A percentile compares a stretch with the other conserved stretches of the same genome.
phyloP scores from a whole-genome alignment of 1,284 basidiomycete genomes.

The Laetiporus sulphureus region DNA sequence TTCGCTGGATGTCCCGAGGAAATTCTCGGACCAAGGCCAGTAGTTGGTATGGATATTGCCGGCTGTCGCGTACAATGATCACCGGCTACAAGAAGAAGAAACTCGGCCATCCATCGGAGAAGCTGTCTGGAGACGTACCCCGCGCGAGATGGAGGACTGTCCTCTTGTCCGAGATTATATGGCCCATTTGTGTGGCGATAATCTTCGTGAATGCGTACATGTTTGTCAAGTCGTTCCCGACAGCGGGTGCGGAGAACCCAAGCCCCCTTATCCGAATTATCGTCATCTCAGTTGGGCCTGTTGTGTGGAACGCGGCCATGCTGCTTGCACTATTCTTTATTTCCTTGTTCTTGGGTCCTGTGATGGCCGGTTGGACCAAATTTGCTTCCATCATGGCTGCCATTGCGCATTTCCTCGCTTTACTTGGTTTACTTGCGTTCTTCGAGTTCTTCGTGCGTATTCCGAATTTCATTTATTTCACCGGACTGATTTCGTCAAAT shows the following conservation, averaged over 20 bases:
- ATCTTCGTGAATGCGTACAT: conserved; percentile 87
- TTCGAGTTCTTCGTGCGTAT: conserved; percentile 89
- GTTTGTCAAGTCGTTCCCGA: conserved; percentile 85
- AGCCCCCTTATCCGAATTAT: conserved; percentile 87
- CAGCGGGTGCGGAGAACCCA: conserved; percentile 54
- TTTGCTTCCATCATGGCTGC: conserved; percentile 92
- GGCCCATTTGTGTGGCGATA: conserved; percentile 71
- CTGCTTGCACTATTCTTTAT: conserved; percentile 85
- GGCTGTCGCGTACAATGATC: conserved; percentile 90
- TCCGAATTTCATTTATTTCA: conserved; percentile 1
- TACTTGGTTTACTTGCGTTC: conserved; percentile 81
- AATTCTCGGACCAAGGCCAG: conserved; percentile 94
- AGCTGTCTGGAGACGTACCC: conserved; percentile 87
- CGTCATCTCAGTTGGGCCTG: conserved; percentile 87
- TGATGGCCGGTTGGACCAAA: conserved; percentile 80
- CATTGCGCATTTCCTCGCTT: conserved; percentile 73
- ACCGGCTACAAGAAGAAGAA: conserved; percentile 99
- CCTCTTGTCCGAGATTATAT: conserved; percentile 81
- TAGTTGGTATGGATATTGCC: conserved; percentile 98
- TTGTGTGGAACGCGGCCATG: conserved; percentile 93
- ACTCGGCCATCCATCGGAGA: conserved; percentile 92
- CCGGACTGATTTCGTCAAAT: background rate
- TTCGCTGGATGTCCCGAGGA: conserved; percentile 96
- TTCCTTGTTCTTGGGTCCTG: conserved; percentile 88
- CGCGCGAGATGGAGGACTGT: conserved; percentile 86